Evolutionary conservation across 129 eudicot species (phyloP), one percentile per base, ranked within the genome.

Genomic region (Escallonia rubra): DNA sequence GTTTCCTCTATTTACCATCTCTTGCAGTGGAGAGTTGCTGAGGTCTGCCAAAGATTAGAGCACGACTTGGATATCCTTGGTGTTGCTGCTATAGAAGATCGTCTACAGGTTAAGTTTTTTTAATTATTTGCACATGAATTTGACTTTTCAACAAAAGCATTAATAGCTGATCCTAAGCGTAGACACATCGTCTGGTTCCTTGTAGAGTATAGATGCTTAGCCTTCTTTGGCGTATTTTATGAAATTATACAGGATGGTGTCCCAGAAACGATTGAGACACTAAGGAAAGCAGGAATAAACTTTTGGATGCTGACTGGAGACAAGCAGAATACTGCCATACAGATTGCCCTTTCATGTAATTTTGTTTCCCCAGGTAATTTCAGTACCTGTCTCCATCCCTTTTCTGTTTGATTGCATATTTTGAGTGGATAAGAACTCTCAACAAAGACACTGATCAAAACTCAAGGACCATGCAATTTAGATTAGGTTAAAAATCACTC

Each of bases 231-330:
- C 9, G 13, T 40, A 34, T 57, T 38, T 64, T 55, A 38, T 10
- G 53, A 14, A 42, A 40, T 70, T 70, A 57, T 67, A 13, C 80
- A 93, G 98, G 96, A 89, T 50, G 96, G 95, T 72, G 98, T 93
- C 67, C 98, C 98, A 14, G 95, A 93, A 68, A 87, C 98, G 47
- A 93, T 93, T 62, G 90, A 82, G 61, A 86, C 88, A 8, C 95
- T 93, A 55, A 76, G 98, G 70, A 82, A 81, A 84, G 98, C 98
- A 44, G 98, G 98, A 47, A 89, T 93, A 64, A 93, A 89, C 77
- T 93, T 89, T 78, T 93, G 98, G 98, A 93, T 93, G 98, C 83
- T 93, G 72, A 93, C 98, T 74, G 98, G 98, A 63, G 98, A 93
- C 92, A 93, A 93, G 79, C 91, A 89, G 77, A 78, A 77, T 69